Evolutionary conservation across 202 grass and related monocot species (phyloP), one percentile per base, ranked within the genome.

Genomic region (Digitaria exilis): DNA sequence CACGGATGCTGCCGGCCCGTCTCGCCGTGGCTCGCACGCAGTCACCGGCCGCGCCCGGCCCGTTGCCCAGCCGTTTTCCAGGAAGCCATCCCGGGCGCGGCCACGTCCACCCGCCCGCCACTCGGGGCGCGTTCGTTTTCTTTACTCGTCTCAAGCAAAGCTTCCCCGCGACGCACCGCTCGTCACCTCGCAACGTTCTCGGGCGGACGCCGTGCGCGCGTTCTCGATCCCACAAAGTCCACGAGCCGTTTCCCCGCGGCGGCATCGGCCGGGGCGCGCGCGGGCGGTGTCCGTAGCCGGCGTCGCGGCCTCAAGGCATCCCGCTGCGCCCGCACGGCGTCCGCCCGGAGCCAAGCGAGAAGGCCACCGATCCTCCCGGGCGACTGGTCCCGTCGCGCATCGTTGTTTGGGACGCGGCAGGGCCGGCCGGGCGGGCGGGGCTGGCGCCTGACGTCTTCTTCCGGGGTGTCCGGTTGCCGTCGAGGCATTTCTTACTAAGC

Each of bases 221-320:
- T 46, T 46, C 65, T 81, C 79, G 79, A 22, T 45, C 79, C n/a
- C 17, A 3, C 34, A 66, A 85, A 70, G 87, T 65, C 78, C 88
- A 82, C 83, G 52, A 75, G 16, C 74, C 69, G 84, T 43, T 75
- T 87, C 84, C 83, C 52, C 88, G 83, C 62, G 88, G 88, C 88
- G 68, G 42, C 75, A 63, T 74, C 74, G 77, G 80, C 57, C 45
- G 59, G 65, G 25, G 57, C 57, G 57, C 49, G 80, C 76, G 77
- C 71, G n/a, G 54, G n/a, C 31, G 76, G 71, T 63, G 88, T 90
- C 88, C 75, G 69, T 87, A 75, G 88, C 84, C 25, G 21, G 61
- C 84, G 88, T 90, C 84, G 59, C 69, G 72, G 65, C 62, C 21
- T 61, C 59, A 31, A 56, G 78, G 83, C 51, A 81, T 85, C 76